Base-by-base conservation (phyloP, 257 asterid genomes). In the Echites panduratus region DNA sequence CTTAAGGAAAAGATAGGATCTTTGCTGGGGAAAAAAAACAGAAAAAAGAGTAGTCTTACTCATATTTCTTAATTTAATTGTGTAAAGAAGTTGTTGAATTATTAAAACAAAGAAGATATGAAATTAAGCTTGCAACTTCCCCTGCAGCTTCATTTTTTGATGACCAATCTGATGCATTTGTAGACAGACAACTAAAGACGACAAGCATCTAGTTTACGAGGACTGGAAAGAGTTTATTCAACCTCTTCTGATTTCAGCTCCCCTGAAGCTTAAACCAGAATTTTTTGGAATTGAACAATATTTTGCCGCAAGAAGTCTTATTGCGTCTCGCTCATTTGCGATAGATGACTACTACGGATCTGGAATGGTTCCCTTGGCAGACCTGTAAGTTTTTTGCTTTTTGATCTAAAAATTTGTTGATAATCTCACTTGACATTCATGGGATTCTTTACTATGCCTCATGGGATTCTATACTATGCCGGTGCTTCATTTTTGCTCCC, bases 301-400 rank as follows among this genome's bases (percentile, higher is more conserved):
- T 73, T 76, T 88, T 45, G 89, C 96, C 61, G 96, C 96, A 12
- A 93, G 80, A 81, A 93, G 97, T 80, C 88, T 93, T 70, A 78
- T 89, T 79, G 87, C 98, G 56, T 93, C 97, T 4, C 83, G 98
- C 20, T 83, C 98, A 1, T 93, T 93, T 81, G 84, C 85, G 75
- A 82, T 93, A 29, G 98, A 93, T 78, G 94, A 85, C 68, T 89
- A 84, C 73, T 86, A 91, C 77, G 97, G 97, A 76, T 82, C 58
- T 62, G 98, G 98, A 75, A 93, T 93, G 98, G 98, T 89, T 72
- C 98, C 98, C 72, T 79, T 93, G 79, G 98, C 97, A 54, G 98
- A 93, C 85, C 94, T 93, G 96, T 92, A 83, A 84, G 97, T 89
- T 81, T 32, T 75, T 48, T 26, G 64, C 47, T 58, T 59, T 41